These are phyloP conservation scores for Metschnikowia corniflorae DNA, from an alignment of 805 yeast species.

Conservation along the genomic window DNA sequence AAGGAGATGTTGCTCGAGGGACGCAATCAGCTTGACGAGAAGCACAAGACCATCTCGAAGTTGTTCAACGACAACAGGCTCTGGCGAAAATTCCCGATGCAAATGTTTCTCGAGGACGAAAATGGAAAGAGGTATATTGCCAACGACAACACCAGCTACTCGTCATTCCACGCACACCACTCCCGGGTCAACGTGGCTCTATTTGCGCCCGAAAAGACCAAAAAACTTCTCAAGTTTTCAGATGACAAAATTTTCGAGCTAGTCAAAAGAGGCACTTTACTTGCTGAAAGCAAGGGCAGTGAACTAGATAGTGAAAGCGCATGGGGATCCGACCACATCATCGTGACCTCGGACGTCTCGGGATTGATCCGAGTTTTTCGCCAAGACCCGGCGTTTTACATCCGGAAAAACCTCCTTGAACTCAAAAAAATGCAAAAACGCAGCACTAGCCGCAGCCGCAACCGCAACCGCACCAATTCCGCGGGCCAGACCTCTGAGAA, in stretches of 20 bases:
- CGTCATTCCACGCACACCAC: slow-evolving; percentile 75
- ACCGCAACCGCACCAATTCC: not conserved
- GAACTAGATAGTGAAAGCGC: slow-evolving; percentile 1
- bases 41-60: slow-evolving; percentile 27
- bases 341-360: slow-evolving; percentile 70
- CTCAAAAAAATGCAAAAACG: slow-evolving; percentile 6
- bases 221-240: slow-evolving; percentile 61
- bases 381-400: slow-evolving; percentile 62
- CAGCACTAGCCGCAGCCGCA: slow-evolving; percentile 1
- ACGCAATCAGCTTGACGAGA: slow-evolving; percentile 31
- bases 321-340: slow-evolving; percentile 42
- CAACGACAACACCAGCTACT: slow-evolving; percentile 57
- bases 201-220: slow-evolving; percentile 72
- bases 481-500: not conserved
- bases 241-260: slow-evolving; percentile 79
- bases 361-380: slow-evolving; percentile 78
- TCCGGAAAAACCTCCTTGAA: slow-evolving; percentile 26
- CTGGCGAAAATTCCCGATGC: slow-evolving; percentile 24
- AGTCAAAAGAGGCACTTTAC: slow-evolving; percentile 21
- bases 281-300: slow-evolving; percentile 7
- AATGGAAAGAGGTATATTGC: slow-evolving; percentile 23
- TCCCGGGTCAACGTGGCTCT: slow-evolving; percentile 69
- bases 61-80: slow-evolving; percentile 28
- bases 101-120: slow-evolving; percentile 25
- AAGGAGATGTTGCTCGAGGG: slow-evolving; percentile 35